Conservation (phyloP, 192 early-diverging fungal species). For the Gonapodya sp. region DNA sequence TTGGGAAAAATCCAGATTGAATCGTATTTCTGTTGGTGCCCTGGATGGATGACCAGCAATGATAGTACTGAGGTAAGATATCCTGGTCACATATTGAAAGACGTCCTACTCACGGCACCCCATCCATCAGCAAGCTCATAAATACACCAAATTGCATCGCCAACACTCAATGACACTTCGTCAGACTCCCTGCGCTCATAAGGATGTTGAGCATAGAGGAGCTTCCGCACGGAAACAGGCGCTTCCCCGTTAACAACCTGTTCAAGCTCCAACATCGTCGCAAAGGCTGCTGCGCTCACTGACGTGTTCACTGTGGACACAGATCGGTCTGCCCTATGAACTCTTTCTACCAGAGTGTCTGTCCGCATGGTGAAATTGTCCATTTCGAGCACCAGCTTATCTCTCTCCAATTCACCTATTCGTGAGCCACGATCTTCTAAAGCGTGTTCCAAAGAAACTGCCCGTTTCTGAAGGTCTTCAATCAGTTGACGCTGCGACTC, state of each 20-base stretch:
- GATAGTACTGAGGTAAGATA: too few species aligned
- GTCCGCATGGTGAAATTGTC: not conserved
- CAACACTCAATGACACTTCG: not conserved
- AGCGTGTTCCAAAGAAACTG: not conserved
- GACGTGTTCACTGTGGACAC: too few species aligned
- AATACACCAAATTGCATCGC: not conserved
- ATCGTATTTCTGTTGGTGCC: not conserved
- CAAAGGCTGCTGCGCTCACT: not conserved
- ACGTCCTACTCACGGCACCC: not conserved
- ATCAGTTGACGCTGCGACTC: not conserved
- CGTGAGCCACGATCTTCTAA: not conserved
- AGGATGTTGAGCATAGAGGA: not conserved
- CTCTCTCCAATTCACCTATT: not conserved
- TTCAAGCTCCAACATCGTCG: too few species aligned
- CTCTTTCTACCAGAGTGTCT: not conserved
- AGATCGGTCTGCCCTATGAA: not conserved
- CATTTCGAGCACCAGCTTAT: not conserved
- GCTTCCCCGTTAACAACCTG: not conserved
- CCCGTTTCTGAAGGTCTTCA: not conserved
- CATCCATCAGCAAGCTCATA: not conserved
- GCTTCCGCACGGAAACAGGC: not conserved
- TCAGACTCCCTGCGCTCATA: not conserved
- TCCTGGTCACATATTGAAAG: too few species aligned
- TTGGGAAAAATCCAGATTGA: not conserved
- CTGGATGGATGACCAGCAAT: too few species aligned